phyloP scores from a whole-genome alignment of 257 asterid genomes.

The Nicotiana attenuata region DNA sequence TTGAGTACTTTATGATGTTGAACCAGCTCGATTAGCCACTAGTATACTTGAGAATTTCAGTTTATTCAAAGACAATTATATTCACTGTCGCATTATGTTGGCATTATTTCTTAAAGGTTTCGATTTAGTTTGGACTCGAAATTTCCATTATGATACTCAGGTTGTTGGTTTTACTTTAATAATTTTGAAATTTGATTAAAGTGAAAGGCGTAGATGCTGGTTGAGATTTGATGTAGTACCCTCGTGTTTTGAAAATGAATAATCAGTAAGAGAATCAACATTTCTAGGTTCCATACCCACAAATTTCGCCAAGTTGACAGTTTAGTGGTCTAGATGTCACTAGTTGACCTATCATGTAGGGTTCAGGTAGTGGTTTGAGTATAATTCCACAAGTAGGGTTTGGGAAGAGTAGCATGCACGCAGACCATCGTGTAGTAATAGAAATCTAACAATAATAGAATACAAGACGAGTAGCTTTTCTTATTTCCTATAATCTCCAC shows the following conservation, averaged over 20 bases:
- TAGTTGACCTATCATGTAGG: too few species aligned
- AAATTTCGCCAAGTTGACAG: too few species aligned
- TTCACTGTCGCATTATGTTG: neutral
- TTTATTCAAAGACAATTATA: neutral
- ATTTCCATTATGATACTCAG: neutral
- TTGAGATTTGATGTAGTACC: neutral
- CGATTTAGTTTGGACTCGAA: neutral
- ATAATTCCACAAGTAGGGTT: too few species aligned
- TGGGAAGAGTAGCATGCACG: too few species aligned
- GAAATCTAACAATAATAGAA: too few species aligned
- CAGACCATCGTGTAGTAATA: too few species aligned
- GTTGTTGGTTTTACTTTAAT: neutral
- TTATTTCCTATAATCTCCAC: neutral
- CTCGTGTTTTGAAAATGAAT: too few species aligned
- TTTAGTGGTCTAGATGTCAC: too few species aligned
- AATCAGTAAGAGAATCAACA: too few species aligned
- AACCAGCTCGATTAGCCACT: neutral
- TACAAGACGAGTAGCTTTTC: neutral
- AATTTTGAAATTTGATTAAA: neutral
- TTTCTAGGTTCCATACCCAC: too few species aligned
- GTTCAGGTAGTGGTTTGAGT: too few species aligned
- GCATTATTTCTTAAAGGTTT: neutral
- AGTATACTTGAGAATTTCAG: neutral
- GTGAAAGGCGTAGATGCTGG: neutral
- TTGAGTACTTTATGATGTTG: neutral